These are phyloP conservation scores for Aureobasidium sp. DNA, from an alignment of 2,329 filamentous ascomycete species.

Conservation along the genomic window DNA sequence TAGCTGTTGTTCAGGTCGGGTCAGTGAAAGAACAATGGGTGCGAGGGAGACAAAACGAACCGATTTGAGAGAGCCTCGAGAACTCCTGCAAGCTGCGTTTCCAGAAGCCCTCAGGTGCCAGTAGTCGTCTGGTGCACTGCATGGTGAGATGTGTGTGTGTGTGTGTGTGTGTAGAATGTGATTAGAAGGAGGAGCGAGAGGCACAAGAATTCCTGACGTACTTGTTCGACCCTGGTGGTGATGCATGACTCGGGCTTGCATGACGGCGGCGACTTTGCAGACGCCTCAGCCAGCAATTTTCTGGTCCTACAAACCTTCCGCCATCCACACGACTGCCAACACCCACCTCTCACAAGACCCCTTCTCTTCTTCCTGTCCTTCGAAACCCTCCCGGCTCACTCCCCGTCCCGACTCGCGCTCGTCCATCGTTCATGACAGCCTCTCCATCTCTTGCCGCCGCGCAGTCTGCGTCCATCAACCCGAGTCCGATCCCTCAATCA, in stretches of 20 bases:
- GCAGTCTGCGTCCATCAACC: background rate
- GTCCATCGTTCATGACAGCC: conserved; percentile 18
- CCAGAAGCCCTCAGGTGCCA: conserved; percentile 45
- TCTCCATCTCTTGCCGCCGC: conserved; percentile 11
- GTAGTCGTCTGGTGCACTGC: conserved; percentile 31
- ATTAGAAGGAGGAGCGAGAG: background rate
- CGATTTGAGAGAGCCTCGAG: conserved; percentile 48
- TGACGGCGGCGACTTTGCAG: background rate
- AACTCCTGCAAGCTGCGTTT: conserved; percentile 54
- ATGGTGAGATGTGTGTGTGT: conserved; percentile 23
- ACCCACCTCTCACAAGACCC: too few relatives aligned
- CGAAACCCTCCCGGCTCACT: too few relatives aligned
- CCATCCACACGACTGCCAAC: background rate
- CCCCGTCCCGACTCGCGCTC: background rate
- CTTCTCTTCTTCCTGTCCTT: background rate
- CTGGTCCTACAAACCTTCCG: background rate
- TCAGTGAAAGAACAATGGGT: conserved; percentile 19
- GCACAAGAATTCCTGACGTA: background rate
- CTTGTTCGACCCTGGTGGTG: conserved; percentile 9
- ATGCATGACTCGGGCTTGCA: conserved; percentile 2
- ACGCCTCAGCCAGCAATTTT: background rate
- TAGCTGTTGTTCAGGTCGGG: conserved; percentile 40
- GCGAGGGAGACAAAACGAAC: conserved; percentile 31
- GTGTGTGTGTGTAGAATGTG: background rate
- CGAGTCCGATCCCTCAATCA: conserved; percentile 40